phyloP scores from a whole-genome alignment of 192 early-diverging fungal genomes.

The Coemansia aciculifera region DNA sequence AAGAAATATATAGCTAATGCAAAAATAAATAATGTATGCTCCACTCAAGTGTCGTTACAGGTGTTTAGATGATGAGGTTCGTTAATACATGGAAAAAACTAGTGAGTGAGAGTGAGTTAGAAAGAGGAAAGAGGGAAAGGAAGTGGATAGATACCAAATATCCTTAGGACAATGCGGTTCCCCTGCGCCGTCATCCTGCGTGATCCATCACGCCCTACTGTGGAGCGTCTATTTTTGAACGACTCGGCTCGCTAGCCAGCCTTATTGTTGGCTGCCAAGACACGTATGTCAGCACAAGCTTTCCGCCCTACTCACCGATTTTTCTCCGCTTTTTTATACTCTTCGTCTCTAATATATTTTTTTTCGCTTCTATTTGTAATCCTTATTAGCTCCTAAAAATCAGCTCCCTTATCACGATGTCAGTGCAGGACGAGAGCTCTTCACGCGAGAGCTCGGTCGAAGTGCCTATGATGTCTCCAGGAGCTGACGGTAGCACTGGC shows the following conservation, averaged over 20 bases:
- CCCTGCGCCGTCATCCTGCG: not conserved
- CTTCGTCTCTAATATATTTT: too few species aligned
- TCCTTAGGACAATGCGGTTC: not conserved
- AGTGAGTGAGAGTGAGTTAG: not conserved
- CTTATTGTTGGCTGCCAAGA: too few species aligned
- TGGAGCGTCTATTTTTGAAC: too few species aligned
- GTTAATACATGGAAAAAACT: not conserved
- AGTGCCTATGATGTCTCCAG: slow-evolving; percentile 2
- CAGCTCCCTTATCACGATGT: not conserved
- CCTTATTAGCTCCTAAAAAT: not conserved
- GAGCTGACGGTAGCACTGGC: not conserved
- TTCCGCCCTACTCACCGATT: too few species aligned
- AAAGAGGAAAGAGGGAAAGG: not conserved
- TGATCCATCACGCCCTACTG: not conserved
- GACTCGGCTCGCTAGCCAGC: too few species aligned
- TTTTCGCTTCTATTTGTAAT: too few species aligned
- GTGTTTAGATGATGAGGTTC: not conserved
- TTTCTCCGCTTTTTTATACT: too few species aligned
- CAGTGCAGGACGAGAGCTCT: not conserved
- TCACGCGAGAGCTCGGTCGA: slow-evolving; percentile 42
- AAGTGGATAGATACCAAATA: too few species aligned
- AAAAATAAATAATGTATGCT: not conserved
- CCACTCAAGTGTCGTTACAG: not conserved
- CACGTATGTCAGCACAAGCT: too few species aligned
- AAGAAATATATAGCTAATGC: not conserved